Percentiles rank a stretch among this genome's conserved stretches.
These are phyloP conservation scores for Simplicillium aogashimaense DNA, from an alignment of 2,329 filamentous ascomycete species.

Conservation along the genomic window DNA sequence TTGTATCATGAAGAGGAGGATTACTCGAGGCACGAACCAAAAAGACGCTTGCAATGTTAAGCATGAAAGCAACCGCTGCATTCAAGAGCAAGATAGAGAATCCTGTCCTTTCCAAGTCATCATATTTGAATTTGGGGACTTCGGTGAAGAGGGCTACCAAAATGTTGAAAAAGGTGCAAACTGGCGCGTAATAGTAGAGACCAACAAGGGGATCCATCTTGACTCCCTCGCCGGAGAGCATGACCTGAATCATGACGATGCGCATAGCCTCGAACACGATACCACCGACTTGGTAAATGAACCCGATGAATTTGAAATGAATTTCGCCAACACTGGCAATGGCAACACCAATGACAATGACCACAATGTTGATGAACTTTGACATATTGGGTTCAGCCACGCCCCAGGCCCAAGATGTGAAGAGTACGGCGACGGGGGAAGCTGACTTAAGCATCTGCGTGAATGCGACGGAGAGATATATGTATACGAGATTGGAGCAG, in stretches of 20 bases:
- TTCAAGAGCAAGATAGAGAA: conserved; percentile 58
- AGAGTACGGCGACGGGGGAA: conserved; percentile 55
- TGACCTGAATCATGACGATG: conserved; percentile 75
- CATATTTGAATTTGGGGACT: conserved; percentile 53
- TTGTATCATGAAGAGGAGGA: neutral
- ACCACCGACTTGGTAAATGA: conserved; percentile 62
- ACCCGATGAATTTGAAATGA: conserved; percentile 55
- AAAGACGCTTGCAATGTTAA: conserved; percentile 81
- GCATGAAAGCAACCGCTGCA: conserved; percentile 66
- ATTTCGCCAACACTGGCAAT: conserved; percentile 54
- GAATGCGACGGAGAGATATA: conserved; percentile 58
- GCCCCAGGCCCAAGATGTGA: conserved; percentile 52
- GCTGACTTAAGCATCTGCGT: conserved; percentile 65
- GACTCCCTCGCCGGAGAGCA: conserved; percentile 65
- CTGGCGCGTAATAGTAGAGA: conserved; percentile 82
- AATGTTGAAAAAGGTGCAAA: conserved; percentile 74
- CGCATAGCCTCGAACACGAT: conserved; percentile 74
- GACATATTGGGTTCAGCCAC: conserved; percentile 35
- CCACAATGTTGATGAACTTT: conserved; percentile 35
- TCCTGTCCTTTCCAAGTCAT: conserved; percentile 56
- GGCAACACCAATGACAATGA: conserved; percentile 42
- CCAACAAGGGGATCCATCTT: conserved; percentile 86
- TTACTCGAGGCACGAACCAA: conserved; percentile 45
- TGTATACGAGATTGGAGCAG: conserved; percentile 58
- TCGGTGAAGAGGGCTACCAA: conserved; percentile 62